Evolutionary conservation across 1,284 basidiomycete species (phyloP), one percentile per base, ranked within the genome.

Genomic region (Ceratobasidium sp.): DNA sequence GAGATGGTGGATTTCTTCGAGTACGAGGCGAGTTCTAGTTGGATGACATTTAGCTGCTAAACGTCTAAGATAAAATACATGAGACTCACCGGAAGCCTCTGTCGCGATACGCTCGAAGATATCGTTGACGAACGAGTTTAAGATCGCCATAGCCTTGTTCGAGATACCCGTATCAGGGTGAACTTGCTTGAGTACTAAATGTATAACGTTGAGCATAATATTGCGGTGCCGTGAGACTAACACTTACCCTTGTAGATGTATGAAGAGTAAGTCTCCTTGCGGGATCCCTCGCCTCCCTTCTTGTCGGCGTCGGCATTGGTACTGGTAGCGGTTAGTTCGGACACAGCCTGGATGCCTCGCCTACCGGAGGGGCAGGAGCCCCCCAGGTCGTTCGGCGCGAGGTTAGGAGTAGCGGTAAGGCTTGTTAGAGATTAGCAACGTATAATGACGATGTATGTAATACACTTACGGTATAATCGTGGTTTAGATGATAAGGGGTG

Each of bases 111-210:
- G 93, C 87, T 97, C 96, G 82, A 97, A 97, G 86, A 97, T 80
- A 82, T 97, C 95, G 82, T 95, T 95, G 83, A 97, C 95, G 81
- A 96, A 97, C 77, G 93, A 95, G 90, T 97, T 97, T 66, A 98
- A 87, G 84, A 98, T 95, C 78, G 93, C 91, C 96, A 98, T 98
- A 58, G 96, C 96, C 89, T 97, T 98, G 92, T 97, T 97, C 80
- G 94, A 94, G 86, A 97, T 97, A 91, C 97, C 97, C 81, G 95
- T 97, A 85, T 98, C 97, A 78, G 96, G 97, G 89, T 98, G 96
- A 80, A 98, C 96, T 85, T 96, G 94, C 87, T 93, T 96, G 80
- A 96, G 88, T 81, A 95, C 94, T 94, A 79, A 39, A 53, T 40
- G 26, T 15, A 64, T 26, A 20, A 1, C 44, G 28, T 73, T 44